Percentiles rank a stretch among this genome's conserved stretches.
These are phyloP conservation scores for Actinomortierella wolfii DNA, from an alignment of 371 early-diverging fungal genomes.

Conservation along the genomic window DNA sequence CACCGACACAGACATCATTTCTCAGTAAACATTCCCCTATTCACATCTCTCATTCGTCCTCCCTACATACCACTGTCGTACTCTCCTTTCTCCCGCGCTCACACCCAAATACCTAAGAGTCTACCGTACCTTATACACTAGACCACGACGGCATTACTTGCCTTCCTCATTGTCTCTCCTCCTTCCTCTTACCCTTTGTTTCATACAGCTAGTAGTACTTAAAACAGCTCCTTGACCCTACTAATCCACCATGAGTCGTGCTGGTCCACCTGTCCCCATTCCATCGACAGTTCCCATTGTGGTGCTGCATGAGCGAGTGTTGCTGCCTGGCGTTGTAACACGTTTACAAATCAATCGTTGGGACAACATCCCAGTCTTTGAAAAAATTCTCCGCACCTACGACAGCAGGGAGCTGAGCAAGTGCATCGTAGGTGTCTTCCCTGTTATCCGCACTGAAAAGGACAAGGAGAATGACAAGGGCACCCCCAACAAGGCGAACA, in stretches of 20 bases:
- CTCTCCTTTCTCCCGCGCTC: no score
- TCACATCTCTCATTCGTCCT: no score
- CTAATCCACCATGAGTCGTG: constrained; percentile 22
- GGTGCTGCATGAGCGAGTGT: constrained; percentile 32
- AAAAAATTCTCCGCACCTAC: constrained; percentile 41
- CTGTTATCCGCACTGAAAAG: constrained; percentile 6
- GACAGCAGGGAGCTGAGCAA: constrained; percentile 34
- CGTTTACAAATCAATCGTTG: constrained; percentile 33
- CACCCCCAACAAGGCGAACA: constrained; percentile 1
- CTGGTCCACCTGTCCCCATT: constrained; percentile 29
- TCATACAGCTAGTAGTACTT: no score
- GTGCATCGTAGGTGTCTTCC: constrained; percentile 37
- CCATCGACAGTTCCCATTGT: constrained; percentile 33
- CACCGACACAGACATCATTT: no score
- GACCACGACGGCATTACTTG: no score
- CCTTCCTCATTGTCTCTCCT: no score
- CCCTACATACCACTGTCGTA: no score
- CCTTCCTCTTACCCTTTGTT: neutral
- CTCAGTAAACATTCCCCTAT: no score
- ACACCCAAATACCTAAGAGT: no score
- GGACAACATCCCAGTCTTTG: constrained; percentile 35
- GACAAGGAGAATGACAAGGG: neutral
- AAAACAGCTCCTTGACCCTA: neutral
- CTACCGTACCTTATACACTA: no score
- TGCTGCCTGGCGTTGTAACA: constrained; percentile 38